A percentile compares a stretch with the other conserved stretches of the same genome.
Evolutionary conservation across 805 yeast genomes (phyloP).

Genomic region (Suhomyces emberorum): DNA sequence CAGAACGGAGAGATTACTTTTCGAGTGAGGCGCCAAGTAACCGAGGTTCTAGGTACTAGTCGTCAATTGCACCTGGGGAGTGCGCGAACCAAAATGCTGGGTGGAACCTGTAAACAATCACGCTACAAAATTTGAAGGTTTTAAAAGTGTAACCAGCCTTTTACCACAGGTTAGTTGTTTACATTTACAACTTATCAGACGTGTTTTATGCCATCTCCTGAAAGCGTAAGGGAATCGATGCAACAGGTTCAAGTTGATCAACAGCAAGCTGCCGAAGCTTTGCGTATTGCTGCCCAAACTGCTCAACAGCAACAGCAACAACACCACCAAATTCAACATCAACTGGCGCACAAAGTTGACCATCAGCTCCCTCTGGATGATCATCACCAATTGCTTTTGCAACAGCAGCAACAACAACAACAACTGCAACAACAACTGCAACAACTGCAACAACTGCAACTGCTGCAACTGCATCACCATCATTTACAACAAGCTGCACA

Average conservation of each 20-base stretch:
- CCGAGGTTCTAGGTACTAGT: no score
- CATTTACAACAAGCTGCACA: constrained; percentile 7
- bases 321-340: constrained; percentile 12
- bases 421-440: constrained; percentile 13
- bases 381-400: constrained; percentile 8
- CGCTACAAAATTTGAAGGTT: constrained; percentile 6
- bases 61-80: no score
- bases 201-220: constrained; percentile 7
- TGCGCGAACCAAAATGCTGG: no score
- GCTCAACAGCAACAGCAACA: constrained; percentile 10
- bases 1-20: constrained; percentile 12
- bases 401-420: constrained; percentile 8
- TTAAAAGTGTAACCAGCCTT: constrained; percentile 5
- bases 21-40: not conserved
- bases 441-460: constrained; percentile 14
- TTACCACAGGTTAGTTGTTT: constrained; percentile 7
- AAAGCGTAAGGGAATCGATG: constrained; percentile 6
- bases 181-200: constrained; percentile 2
- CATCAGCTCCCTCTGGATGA: constrained; percentile 11
- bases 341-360: constrained; percentile 7
- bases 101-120: constrained; percentile 4
- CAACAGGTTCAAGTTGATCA: constrained; percentile 9
- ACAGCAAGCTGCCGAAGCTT: constrained; percentile 21
- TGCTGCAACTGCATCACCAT: constrained; percentile 8
- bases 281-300: constrained; percentile 17